Evolutionary conservation across 805 yeast species (phyloP).

Genomic region (Candida oleophila): DNA sequence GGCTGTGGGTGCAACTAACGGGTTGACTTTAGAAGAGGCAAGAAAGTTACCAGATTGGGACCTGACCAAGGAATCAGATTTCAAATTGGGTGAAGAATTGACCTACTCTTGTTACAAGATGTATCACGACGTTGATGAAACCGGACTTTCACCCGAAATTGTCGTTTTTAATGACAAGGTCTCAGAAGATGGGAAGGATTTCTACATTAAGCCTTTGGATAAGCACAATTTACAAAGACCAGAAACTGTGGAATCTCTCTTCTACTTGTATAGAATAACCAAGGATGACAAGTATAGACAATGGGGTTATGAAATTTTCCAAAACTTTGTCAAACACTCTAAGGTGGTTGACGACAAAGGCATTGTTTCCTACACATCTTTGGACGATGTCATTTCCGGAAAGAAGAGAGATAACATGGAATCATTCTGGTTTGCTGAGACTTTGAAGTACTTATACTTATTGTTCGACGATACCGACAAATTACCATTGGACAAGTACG

Average conservation of each 20-base stretch:
- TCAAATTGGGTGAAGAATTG: constrained; percentile 69
- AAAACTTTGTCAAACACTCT: constrained; percentile 62
- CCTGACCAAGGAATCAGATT: constrained; percentile 55
- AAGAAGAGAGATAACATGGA: constrained; percentile 72
- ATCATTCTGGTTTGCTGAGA: constrained; percentile 92
- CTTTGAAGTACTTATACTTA: constrained; percentile 80
- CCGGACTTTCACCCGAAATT: constrained; percentile 88
- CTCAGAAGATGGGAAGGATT: constrained; percentile 41
- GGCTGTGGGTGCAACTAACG: constrained; percentile 87
- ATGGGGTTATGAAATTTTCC: constrained; percentile 88
- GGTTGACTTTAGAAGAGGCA: constrained; percentile 57
- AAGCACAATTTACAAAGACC: constrained; percentile 88
- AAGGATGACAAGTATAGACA: constrained; percentile 77
- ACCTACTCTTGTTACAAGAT: constrained; percentile 80
- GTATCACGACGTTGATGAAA: constrained; percentile 61
- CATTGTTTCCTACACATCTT: constrained; percentile 54
- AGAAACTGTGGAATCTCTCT: constrained; percentile 88
- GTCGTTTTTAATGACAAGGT: constrained; percentile 66
- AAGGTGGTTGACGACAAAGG: constrained; percentile 43
- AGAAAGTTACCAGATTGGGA: constrained; percentile 58
- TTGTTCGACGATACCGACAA: constrained; percentile 67
- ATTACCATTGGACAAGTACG: constrained; percentile 64
- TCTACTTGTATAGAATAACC: constrained; percentile 75
- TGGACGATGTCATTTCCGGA: constrained; percentile 60
- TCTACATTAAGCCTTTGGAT: constrained; percentile 67